Conservation (phyloP, 208 protist species). For the Crithidia fasciculata region DNA sequence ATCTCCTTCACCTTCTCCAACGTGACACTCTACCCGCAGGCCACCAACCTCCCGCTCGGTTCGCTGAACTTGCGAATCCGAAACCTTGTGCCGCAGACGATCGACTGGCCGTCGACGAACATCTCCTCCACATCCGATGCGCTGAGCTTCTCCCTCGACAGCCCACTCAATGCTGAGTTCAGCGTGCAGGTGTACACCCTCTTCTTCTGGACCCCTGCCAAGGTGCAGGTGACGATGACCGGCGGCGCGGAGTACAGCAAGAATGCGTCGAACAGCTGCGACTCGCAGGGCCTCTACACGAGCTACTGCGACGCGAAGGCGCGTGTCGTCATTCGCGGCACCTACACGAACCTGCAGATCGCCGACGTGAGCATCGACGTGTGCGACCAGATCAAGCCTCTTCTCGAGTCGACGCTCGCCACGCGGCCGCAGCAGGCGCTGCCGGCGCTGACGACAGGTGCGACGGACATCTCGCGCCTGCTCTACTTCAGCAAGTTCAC, state of each 20-base stretch:
- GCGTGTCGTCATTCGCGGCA: conserved; percentile 9
- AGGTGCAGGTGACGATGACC: conserved; percentile 11
- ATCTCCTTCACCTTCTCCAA: conserved; percentile 15
- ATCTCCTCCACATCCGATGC: conserved; percentile 7
- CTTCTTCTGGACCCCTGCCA: conserved; percentile 15
- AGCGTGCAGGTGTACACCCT: conserved; percentile 14
- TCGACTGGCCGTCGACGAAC: conserved; percentile 14
- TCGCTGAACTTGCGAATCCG: conserved; percentile 2
- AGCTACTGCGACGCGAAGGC: conserved; percentile 8
- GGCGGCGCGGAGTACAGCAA: conserved; percentile 7
- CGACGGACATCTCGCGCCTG: conserved; percentile 1
- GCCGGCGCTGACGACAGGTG: not conserved
- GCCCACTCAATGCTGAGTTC: conserved; percentile 2
- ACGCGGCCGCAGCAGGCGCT: not conserved
- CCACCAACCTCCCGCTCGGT: conserved; percentile 5
- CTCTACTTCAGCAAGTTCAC: conserved; percentile 16
- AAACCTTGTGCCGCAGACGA: conserved; percentile 7
- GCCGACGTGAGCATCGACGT: conserved; percentile 7
- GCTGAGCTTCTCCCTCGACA: conserved; percentile 6
- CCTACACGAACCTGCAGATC: not conserved
- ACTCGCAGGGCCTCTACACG: not conserved
- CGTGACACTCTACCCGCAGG: conserved; percentile 10
- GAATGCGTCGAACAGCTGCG: not conserved
- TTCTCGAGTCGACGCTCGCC: not conserved
- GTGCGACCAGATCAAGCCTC: conserved; percentile 1